Conservation (phyloP, 805 yeast genomes). For the Blastobotrys attinorum region DNA sequence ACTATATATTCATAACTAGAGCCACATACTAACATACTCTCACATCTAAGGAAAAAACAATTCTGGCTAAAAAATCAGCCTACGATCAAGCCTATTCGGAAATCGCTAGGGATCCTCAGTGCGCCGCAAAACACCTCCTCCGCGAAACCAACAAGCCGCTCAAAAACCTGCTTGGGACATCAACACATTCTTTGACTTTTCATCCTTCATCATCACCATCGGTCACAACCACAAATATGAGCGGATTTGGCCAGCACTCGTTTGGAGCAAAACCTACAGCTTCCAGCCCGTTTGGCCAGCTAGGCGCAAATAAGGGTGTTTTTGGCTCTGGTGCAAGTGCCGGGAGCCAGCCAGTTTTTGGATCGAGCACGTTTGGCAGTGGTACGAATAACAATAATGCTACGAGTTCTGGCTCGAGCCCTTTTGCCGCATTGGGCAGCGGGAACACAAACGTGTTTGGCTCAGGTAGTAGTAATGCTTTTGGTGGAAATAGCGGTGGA, state of each 20-base stretch:
- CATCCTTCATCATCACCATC: not conserved
- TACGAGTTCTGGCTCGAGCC: not conserved
- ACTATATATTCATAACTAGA: too few relatives aligned
- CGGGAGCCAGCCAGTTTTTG: slow-evolving; percentile 9
- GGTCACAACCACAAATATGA: too few relatives aligned
- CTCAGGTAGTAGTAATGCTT: slow-evolving; percentile 20
- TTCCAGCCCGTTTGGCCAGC: not conserved
- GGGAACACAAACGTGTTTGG: slow-evolving; percentile 10
- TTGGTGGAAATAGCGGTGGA: slow-evolving; percentile 6
- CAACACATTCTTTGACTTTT: too few relatives aligned
- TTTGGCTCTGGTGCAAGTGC: slow-evolving; percentile 3
- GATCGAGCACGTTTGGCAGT: slow-evolving; percentile 10
- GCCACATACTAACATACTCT: too few relatives aligned
- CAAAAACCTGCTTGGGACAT: too few relatives aligned
- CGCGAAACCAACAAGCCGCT: too few relatives aligned
- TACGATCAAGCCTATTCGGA: too few relatives aligned
- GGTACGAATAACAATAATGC: not conserved
- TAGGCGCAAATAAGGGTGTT: not conserved
- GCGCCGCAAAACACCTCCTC: too few relatives aligned
- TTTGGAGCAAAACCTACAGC: not conserved
- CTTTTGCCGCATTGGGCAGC: slow-evolving; percentile 9
- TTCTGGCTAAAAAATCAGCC: too few relatives aligned
- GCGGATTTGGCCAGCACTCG: not conserved
- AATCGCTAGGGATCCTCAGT: too few relatives aligned
- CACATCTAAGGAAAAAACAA: too few relatives aligned